Conservation (phyloP, 148 eudicot genomes). For the Limonium bicolor region DNA sequence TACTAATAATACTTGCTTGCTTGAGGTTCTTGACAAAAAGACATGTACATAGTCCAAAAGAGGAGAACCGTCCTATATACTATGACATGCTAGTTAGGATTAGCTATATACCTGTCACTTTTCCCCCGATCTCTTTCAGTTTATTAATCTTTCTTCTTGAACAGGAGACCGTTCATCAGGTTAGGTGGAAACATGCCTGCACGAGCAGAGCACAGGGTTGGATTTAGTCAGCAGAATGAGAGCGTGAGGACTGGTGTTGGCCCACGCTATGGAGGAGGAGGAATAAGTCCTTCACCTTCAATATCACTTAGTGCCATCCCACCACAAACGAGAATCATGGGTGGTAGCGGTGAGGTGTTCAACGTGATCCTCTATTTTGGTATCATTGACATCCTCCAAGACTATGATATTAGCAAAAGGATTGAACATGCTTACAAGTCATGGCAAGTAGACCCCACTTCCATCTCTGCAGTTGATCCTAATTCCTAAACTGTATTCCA, state of each 20-base stretch:
- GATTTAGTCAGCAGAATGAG: constrained; percentile 6
- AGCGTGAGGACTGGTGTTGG: background rate
- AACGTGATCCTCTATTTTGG: constrained; percentile 32
- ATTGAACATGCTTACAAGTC: constrained; percentile 40
- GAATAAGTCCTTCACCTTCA: constrained; percentile 21
- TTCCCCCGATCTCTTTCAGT: too few relatives aligned
- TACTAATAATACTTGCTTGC: too few relatives aligned
- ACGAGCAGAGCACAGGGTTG: constrained; percentile 27
- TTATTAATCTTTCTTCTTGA: too few relatives aligned
- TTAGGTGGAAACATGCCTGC: constrained; percentile 43
- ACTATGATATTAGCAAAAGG: constrained; percentile 32
- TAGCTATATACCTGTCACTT: too few relatives aligned
- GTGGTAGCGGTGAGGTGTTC: constrained; percentile 9
- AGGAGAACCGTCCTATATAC: too few relatives aligned
- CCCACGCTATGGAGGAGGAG: constrained; percentile 11
- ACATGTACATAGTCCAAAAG: too few relatives aligned
- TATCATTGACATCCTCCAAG: constrained; percentile 37
- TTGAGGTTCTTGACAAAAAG: too few relatives aligned
- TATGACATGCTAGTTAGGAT: too few relatives aligned
- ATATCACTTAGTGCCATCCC: too few relatives aligned
- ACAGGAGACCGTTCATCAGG: constrained; percentile 34
- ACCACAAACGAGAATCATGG: background rate
- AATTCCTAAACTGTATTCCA: constrained; percentile 36
- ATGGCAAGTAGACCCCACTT: constrained; percentile 26
- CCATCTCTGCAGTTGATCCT: constrained; percentile 37